These are phyloP conservation scores for Aspergillus neoniger DNA, from an alignment of 2,329 filamentous ascomycete genomes.

Conservation along the genomic window DNA sequence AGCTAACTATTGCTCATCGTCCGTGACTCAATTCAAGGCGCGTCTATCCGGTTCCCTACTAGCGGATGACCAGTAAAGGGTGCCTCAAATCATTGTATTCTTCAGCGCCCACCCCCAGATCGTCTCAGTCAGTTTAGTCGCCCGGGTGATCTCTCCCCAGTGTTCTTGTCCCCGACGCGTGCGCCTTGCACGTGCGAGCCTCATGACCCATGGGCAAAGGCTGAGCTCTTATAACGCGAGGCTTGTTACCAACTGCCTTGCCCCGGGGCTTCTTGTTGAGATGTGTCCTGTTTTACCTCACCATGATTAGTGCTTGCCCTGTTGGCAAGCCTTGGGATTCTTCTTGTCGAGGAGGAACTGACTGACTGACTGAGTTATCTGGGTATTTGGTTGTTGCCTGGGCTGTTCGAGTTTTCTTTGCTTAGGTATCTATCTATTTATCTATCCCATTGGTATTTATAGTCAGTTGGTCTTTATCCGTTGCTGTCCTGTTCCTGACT, in stretches of 20 bases:
- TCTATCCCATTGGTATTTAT: background rate
- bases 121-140: slow-evolving; percentile 9
- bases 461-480: background rate
- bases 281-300: background rate
- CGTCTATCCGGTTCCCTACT: background rate
- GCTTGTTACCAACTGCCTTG: background rate
- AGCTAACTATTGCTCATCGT: background rate
- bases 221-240: slow-evolving; percentile 20
- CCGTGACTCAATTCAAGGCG: slow-evolving; percentile 14
- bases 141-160: slow-evolving; percentile 18
- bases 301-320: slow-evolving; percentile 11
- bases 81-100: slow-evolving; percentile 3
- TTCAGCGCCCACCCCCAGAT: background rate
- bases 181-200: slow-evolving; percentile 23
- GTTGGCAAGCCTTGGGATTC: slow-evolving; percentile 5
- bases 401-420: background rate
- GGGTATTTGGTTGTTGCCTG: background rate
- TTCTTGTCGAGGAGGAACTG: slow-evolving; percentile 12
- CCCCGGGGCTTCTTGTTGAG: background rate
- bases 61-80: slow-evolving; percentile 5
- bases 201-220: slow-evolving; percentile 19
- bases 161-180: slow-evolving; percentile 17
- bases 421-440: background rate
- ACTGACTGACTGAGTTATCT: background rate
- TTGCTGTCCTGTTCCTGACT: background rate